These are phyloP conservation scores for Saturnispora quitensis DNA, from an alignment of 805 yeast species.

Conservation along the genomic window DNA sequence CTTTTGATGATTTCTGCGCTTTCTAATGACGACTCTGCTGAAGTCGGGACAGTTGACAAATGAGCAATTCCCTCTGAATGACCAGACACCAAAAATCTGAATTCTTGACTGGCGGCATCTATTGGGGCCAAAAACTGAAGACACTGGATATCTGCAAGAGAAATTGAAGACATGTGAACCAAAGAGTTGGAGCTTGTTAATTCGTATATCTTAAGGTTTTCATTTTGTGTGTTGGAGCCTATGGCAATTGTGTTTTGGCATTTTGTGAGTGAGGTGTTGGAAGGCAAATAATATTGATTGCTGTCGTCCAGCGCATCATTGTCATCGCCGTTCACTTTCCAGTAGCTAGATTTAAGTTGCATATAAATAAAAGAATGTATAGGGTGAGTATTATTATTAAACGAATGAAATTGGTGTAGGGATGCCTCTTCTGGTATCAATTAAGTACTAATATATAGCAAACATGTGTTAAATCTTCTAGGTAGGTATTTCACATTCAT, in stretches of 20 bases:
- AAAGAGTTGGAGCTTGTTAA: constrained; percentile 28
- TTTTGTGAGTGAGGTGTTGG: constrained; percentile 35
- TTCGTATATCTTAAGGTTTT: constrained; percentile 45
- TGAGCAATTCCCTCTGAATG: constrained; percentile 71
- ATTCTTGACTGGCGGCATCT: constrained; percentile 20
- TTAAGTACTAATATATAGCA: background rate
- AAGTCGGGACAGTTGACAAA: constrained; percentile 54
- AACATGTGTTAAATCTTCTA: background rate
- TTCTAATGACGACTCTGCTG: constrained; percentile 27
- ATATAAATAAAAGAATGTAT: background rate
- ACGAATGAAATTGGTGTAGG: background rate
- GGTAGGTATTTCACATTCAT: background rate
- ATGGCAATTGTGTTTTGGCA: constrained; percentile 37
- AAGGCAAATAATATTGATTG: constrained; percentile 11
- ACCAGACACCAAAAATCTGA: constrained; percentile 52
- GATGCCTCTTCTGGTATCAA: no score
- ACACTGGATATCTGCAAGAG: constrained; percentile 45
- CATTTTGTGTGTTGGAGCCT: constrained; percentile 36
- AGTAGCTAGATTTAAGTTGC: constrained; percentile 21
- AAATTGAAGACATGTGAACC: constrained; percentile 51
- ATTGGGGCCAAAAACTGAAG: constrained; percentile 38
- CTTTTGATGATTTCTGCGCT: constrained; percentile 70
- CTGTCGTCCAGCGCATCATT: background rate
- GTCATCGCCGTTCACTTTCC: constrained; percentile 21
- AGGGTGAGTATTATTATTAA: background rate